phyloP scores from a whole-genome alignment of 495 filamentous ascomycete genomes.

The Rhypophila decipiens region DNA sequence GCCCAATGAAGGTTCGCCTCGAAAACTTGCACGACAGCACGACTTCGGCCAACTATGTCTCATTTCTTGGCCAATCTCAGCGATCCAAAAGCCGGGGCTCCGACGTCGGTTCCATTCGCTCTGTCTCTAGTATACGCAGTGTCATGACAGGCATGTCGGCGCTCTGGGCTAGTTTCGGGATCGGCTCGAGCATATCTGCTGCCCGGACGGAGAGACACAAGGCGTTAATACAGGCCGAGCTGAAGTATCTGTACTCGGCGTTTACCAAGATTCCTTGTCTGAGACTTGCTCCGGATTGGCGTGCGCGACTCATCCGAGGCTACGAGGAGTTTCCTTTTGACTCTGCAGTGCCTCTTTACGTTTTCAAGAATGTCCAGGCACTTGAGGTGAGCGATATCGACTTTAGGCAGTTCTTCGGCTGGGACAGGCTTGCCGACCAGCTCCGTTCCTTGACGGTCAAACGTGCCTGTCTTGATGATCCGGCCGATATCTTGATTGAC shows the following conservation, averaged over 20 bases:
- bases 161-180: constrained; percentile 81
- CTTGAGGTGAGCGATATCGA: constrained; percentile 93
- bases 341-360: constrained; percentile 87
- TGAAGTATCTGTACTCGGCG: constrained; percentile 94
- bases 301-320: constrained; percentile 77
- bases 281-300: constrained; percentile 80
- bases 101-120: constrained; percentile 86
- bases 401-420: constrained; percentile 93
- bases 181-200: constrained; percentile 65
- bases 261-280: constrained; percentile 98
- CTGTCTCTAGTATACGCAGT: constrained; percentile 92
- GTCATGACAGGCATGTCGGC: constrained; percentile 94
- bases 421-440: constrained; percentile 89
- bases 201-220: constrained; percentile 83
- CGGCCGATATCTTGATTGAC: constrained; percentile 78
- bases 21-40: constrained; percentile 89
- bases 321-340: constrained; percentile 99
- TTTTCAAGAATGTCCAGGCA: constrained; percentile 92
- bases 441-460: constrained; percentile 85
- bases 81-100: constrained; percentile 66
- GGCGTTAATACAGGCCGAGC: constrained; percentile 71
- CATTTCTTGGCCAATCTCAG: constrained; percentile 78
- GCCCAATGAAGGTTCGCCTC: constrained; percentile 90
- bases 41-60: constrained; percentile 87
- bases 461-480: constrained; percentile 81